Evolutionary conservation across 2,329 filamentous ascomycete species (phyloP), one percentile per base, ranked within the genome.

Genomic region (Pseudogymnoascus verrucosus): DNA sequence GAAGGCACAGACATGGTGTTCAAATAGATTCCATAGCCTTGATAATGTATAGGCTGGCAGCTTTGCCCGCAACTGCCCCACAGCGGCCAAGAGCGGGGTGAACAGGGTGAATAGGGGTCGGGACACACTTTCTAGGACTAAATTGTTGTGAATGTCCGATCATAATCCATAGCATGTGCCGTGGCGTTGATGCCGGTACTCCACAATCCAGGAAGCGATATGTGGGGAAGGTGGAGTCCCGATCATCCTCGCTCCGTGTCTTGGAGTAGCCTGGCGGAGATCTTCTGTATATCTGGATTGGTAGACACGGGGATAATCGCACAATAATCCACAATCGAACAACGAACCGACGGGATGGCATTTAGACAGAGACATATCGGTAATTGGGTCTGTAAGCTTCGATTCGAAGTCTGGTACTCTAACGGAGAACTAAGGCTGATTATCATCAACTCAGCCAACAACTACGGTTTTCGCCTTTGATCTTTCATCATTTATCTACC

Each of bases 41-140:
- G 26, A 34, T 57, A 26, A 57, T 57, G 47, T 57, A 54, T 54
- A 57, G 34, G 26, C n/a, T 57, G 47, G 34, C 26, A 57, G 47
- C 26, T 57, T 54, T 57, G 51, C 16, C 51, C 51, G 28, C 28
- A 34, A 34, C 16, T 19, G 28, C 16, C 51, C 51, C 51, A 57
- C 51, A 57, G 51, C 51, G 51, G 28, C 28, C 51, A 57, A 34
- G 51, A 57, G 51, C 51, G 51, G 51, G 51, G 51, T 57, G 8
- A 57, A 34, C 28, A 57, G n/a, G 51, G 51, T 57, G 51, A 21
- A 57, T 57, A 57, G 28, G 51, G 51, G 51, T 34, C 14, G 51
- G 14, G 28, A 34, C 2, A 21, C 28, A 14, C n/a, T 34, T 57
- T 5, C n/a, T 57, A 34, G 51, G 51, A 57, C 51, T 5, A 34